These are phyloP conservation scores for Ogataea salicorniae DNA, from an alignment of 805 yeast genomes.

Conservation along the genomic window DNA sequence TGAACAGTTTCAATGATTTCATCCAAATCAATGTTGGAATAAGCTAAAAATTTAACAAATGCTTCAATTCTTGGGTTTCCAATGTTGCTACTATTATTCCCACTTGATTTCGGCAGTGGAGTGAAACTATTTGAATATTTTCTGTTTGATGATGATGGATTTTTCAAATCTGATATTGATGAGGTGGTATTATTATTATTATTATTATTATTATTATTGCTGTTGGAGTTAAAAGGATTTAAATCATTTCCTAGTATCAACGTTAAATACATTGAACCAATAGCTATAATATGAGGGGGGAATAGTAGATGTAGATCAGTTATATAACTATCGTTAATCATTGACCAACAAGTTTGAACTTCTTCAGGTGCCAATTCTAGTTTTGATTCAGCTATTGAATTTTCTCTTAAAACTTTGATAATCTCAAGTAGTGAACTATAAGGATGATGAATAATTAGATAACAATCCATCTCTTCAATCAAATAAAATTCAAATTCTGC, in stretches of 20 bases:
- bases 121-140: no score
- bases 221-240: conserved; percentile 9
- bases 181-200: background rate
- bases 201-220: background rate
- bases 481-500: conserved; percentile 96
- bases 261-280: conserved; percentile 76
- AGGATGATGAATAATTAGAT: conserved; percentile 70
- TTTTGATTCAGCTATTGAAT: conserved; percentile 11
- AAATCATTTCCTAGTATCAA: conserved; percentile 47
- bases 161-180: background rate
- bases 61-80: conserved; percentile 41
- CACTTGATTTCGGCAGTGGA: no score
- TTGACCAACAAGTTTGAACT: conserved; percentile 81
- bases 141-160: no score
- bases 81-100: background rate
- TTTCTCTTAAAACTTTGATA: conserved; percentile 34
- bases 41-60: conserved; percentile 63
- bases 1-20: conserved; percentile 80
- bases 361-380: conserved; percentile 53
- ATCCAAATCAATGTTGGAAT: conserved; percentile 69
- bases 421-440: conserved; percentile 59
- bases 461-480: conserved; percentile 79
- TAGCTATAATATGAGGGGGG: conserved; percentile 87
- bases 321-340: conserved; percentile 82
- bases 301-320: conserved; percentile 78